Conservation (phyloP, 306 rosid genomes). For the Oxytropis ochrocephala region DNA sequence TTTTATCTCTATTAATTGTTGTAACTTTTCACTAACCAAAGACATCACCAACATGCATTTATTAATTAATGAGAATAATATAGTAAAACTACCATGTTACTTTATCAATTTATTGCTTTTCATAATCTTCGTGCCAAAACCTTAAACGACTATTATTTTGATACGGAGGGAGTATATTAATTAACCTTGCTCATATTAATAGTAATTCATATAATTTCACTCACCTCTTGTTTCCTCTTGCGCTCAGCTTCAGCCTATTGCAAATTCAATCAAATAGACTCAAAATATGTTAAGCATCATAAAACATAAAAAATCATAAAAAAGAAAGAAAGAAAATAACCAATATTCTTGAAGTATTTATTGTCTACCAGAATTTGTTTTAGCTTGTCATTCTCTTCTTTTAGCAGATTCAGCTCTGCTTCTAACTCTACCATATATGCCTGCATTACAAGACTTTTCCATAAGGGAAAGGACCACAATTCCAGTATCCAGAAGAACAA, state of each 20-base stretch:
- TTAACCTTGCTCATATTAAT: background rate
- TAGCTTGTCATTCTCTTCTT: constrained; percentile 49
- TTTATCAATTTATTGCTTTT: too few relatives aligned
- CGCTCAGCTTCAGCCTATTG: constrained; percentile 48
- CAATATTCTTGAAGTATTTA: constrained; percentile 15
- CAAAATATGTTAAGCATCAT: background rate
- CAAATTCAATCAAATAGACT: background rate
- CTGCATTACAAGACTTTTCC: constrained; percentile 28
- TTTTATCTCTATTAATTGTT: too few relatives aligned
- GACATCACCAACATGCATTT: too few relatives aligned
- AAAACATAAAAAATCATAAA: background rate
- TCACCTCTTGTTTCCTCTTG: constrained; percentile 49
- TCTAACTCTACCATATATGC: constrained; percentile 77
- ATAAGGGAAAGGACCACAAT: background rate
- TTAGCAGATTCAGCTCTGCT: constrained; percentile 49
- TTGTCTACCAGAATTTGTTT: constrained; percentile 49
- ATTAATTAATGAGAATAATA: too few relatives aligned
- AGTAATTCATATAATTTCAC: background rate
- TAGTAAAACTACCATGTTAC: too few relatives aligned
- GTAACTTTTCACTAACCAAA: too few relatives aligned
- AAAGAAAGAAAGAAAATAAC: background rate
- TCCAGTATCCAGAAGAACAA: background rate
- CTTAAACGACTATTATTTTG: too few relatives aligned
- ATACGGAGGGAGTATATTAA: too few relatives aligned
- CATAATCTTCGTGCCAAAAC: too few relatives aligned